phyloP scores from a whole-genome alignment of 164 flowering plant genomes.

The Umbilicus rupestris region DNA sequence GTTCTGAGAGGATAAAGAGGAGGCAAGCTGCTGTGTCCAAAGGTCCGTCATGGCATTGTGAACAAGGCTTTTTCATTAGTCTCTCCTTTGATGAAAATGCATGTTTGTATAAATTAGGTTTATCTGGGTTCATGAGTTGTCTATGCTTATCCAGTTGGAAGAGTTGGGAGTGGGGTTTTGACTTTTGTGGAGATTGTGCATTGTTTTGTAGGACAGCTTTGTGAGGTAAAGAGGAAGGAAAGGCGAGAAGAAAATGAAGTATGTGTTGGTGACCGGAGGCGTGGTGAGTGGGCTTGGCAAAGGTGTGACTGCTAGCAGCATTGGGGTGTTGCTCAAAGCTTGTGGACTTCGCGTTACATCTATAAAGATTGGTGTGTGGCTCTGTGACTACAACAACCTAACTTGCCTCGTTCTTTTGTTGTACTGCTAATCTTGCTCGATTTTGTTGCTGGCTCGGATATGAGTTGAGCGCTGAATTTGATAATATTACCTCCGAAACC shows the following conservation, averaged over 20 bases:
- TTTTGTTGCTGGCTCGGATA: background rate
- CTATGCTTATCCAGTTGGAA: background rate
- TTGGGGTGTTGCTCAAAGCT: constrained; percentile 87
- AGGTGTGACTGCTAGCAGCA: constrained; percentile 93
- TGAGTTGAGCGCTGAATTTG: background rate
- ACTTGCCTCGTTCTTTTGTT: background rate
- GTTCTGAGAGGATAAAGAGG: background rate
- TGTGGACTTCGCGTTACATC: constrained; percentile 96
- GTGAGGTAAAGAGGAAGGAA: background rate
- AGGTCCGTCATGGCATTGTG: background rate
- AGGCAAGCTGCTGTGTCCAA: background rate
- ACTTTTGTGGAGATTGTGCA: constrained; percentile 2
- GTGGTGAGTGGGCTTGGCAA: constrained; percentile 97
- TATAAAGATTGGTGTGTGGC: constrained; percentile 69
- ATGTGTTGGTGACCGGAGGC: constrained; percentile 88
- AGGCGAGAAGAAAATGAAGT: constrained; percentile 51
- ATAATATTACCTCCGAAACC: background rate
- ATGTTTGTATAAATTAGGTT: background rate
- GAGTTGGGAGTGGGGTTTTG: constrained; percentile 2
- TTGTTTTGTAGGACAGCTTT: background rate
- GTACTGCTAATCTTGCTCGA: background rate
- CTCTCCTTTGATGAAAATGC: background rate
- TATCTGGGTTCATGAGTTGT: background rate
- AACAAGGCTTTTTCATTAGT: background rate
- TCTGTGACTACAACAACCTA: background rate